Evolutionary conservation across 163 green algal species (phyloP), one percentile per base, ranked within the genome.

Genomic region (Volvox carteri): DNA sequence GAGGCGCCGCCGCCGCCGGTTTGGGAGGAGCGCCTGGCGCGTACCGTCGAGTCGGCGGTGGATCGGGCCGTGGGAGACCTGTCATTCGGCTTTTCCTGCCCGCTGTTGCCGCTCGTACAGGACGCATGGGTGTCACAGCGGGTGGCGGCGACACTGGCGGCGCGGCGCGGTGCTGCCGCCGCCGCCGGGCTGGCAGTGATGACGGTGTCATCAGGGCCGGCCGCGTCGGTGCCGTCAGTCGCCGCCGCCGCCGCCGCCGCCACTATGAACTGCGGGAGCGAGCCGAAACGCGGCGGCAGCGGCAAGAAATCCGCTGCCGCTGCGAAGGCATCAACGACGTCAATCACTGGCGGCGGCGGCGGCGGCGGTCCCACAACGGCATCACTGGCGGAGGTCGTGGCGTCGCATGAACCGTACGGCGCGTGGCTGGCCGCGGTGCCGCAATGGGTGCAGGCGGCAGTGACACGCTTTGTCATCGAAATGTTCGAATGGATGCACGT

Each of bases 391-490:
- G 37, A n/a, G 37, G 18, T 16, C 35, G 5, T 9, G 62, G 2
- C 18, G 19, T 79, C 25, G 72, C 60, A 79, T 42, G 72, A 79
- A 42, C 72, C 72, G 42, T 79, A 79, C 72, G 72, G 42, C 8
- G 18, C 21, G 1, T 39, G 42, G 42, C 72, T 79, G 4, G 72
- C 25, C 2, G 7, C 11, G 41, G 72, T 79, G 39, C 72, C 72
- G 42, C 42, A 37, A 8, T 79, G 23, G 42, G 72, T 79, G 12
- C 72, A 79, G 72, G 19, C 72, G 21, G 72, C 72, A 5, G 41
- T 39, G 12, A 19, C 3, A 2, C 23, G 42, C 8, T 62, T 41
- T 14, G 41, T 5, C 4, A 42, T 41, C 21, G 42, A 60, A 7
- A 28, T 79, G 23, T 6, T 39, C 23, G 11, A 23, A 18, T 14